Base-by-base conservation (phyloP, 192 early-diverging fungal genomes). In the Coemansia sp. region DNA sequence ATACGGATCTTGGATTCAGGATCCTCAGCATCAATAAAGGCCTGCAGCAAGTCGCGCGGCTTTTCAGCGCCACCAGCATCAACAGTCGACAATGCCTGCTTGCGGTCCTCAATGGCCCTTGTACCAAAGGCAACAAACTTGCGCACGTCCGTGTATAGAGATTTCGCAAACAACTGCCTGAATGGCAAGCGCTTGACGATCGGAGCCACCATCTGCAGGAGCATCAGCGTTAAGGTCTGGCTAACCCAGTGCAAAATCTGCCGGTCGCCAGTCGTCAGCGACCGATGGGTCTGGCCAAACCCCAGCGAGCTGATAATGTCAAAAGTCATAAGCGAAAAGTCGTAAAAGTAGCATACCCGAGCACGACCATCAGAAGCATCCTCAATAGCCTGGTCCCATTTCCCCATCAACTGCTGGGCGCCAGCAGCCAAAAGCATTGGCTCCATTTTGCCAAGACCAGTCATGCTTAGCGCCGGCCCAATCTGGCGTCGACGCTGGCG, bases 11-110 rank as follows among this genome's bases (percentile, higher is more conserved):
- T 51, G 4, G 72, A 70, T 17, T 75, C 67, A 5, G 69, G 69
- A 48, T 83, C 80, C 64, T 77, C 67, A 0, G 76, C 75, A 45
- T 83, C 80, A 48, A 83, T 71, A 24, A 78, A 78, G 2, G 76
- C 51, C 61, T 83, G 80, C 61, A 83, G 44, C 5, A 83, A 46
- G 45, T 83, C 80, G 5, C 53, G 65, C 19, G 72, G 80, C 34
- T 66, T 58, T 1, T 46, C 32, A 1, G 39, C 53, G 12, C n/a
- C 39, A 20, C 31, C 19, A 17, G 44, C 46, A 15, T 41, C 61
- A 40, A 2, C 40, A 62, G 41, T 13, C 20, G 31, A 44, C 50
- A 63, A n/a, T 31, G 20, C 13, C n/a, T 19, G 12, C 39, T 61
- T 69, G 61, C 78, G 78, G 13, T 70, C 22, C 42, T 69, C 67